Evolutionary conservation across 2,329 filamentous ascomycete genomes (phyloP), one percentile per base, ranked within the genome.

Genomic region (Ophiostoma triangulosporum): DNA sequence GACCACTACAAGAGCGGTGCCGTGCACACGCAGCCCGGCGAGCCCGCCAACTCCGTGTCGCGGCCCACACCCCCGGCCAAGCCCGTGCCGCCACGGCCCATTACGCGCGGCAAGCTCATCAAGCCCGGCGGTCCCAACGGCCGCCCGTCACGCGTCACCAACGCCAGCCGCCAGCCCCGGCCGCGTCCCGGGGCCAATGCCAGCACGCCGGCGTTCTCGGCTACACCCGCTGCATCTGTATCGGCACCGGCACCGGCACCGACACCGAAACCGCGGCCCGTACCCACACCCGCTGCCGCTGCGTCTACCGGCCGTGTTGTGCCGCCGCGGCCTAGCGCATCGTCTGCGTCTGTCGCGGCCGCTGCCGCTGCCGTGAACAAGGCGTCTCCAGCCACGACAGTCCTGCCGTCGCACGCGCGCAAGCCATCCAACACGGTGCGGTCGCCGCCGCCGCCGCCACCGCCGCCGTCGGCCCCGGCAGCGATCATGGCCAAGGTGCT

Each of bases 1-100:
- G 93, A 98, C 68, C 78, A 82, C 58, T 98, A 98, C 75, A 98
- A 98, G 78, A 96, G 89, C 66, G 83, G 87, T 56, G 84, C 84
- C 15, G 82, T 98, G 52, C 93, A 96, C 66, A 95, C 90, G 0
- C 83, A 83, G 45, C 80, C 77, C 43, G 93, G 93, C 59, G 88
- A 97, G 68, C 78, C 88, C 24, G 77, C 91, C 9, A 90, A 80
- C 64, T 95, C 90, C 0, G 73, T 80, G 7, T 96, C 91, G 6
- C 83, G 77, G 60, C 88, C 88, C 1, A 95, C 88, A 51, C 93
- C 93, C 1, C 88, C 87, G 66, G 84, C 82, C 57, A 96, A 91
- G 67, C 86, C 87, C 40, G 78, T 95, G 22, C 82, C 90, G 38
- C 85, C 87, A 14, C 86, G 90, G 61, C 90, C 93, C 1, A 95